Evolutionary conservation across 2,329 filamentous ascomycete genomes (phyloP), one percentile per base, ranked within the genome.

Genomic region (Colletotrichum chlorophyti): DNA sequence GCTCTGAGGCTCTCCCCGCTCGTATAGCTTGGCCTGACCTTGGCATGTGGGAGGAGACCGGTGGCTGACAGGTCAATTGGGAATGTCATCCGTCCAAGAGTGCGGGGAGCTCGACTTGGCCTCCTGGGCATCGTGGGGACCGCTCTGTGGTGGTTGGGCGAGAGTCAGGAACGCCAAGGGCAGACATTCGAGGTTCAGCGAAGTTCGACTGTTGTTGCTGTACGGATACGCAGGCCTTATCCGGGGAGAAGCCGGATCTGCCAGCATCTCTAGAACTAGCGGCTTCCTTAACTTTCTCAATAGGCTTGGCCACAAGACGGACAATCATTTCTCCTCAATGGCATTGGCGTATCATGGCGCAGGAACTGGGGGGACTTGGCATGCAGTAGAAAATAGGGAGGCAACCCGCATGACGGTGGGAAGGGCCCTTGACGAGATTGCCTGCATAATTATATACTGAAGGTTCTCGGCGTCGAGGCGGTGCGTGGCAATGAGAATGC

Each of bases 1-100:
- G 15, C 49, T 23, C 31, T 47, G 50, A 58, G 40, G 54, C 41
- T 34, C 41, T 53, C 49, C 50, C 55, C 49, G 35, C 54, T 43
- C 35, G 14, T 21, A 29, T 37, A 47, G 27, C 49, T 58, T 46
- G 49, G 49, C 42, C 7, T 15, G 23, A 41, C 3, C 55, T 59
- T 59, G 49, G 55, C 50, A 42, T 26, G 42, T 41, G 37, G 42
- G 38, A 26, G 49, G 37, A 14, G 14, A 32, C 23, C 3, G 6
- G 10, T 32, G 15, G 19, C 17, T 17, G 24, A 51, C 11, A 32
- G 35, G 47, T 32, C 35, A n/a, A 24, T 51, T 32, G 26, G 17
- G 26, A 42, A 10, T 41, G 15, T 41, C n/a, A n/a, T 7, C 19
- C 26, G 48, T 26, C 27, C 27, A 32, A n/a, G 24, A 21, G 19